Conservation (phyloP, 371 early-diverging fungal genomes). For the Choanephora cucurbitarum region DNA sequence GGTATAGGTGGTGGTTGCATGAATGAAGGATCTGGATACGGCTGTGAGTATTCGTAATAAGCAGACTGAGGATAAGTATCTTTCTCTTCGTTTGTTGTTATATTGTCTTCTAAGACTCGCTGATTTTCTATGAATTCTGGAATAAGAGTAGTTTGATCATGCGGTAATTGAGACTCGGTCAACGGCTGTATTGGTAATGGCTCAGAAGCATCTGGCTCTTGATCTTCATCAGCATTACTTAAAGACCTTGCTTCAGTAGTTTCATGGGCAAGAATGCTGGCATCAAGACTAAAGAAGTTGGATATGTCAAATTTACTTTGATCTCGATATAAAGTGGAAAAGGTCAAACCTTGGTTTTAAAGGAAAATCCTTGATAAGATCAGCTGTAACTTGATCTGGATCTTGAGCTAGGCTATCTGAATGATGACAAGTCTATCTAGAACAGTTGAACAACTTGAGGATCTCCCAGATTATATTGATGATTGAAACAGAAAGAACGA, state of each 20-base stretch:
- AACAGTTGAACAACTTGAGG: too few species aligned
- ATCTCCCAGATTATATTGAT: too few species aligned
- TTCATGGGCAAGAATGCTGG: neutral
- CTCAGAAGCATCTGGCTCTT: neutral
- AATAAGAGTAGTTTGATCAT: neutral
- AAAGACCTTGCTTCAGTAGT: neutral
- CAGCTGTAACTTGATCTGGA: neutral
- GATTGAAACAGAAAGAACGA: neutral
- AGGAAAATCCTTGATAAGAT: slow-evolving; percentile 4
- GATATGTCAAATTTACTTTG: neutral
- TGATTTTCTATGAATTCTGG: neutral
- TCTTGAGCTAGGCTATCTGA: neutral
- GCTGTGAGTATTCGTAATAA: neutral
- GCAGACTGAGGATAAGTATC: neutral
- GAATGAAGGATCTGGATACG: neutral
- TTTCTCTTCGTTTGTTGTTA: slow-evolving; percentile 1
- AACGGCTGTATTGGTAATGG: too few species aligned
- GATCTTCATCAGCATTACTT: neutral
- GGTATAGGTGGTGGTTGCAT: slow-evolving; percentile 8
- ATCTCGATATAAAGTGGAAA: neutral
- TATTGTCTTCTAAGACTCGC: neutral
- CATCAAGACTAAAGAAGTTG: neutral
- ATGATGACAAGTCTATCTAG: slow-evolving; percentile 11
- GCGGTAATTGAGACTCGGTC: neutral
- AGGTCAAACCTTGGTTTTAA: neutral